These are phyloP conservation scores for Fragosphaeria purpurea DNA, from an alignment of 2,329 filamentous ascomycete species.

Conservation along the genomic window DNA sequence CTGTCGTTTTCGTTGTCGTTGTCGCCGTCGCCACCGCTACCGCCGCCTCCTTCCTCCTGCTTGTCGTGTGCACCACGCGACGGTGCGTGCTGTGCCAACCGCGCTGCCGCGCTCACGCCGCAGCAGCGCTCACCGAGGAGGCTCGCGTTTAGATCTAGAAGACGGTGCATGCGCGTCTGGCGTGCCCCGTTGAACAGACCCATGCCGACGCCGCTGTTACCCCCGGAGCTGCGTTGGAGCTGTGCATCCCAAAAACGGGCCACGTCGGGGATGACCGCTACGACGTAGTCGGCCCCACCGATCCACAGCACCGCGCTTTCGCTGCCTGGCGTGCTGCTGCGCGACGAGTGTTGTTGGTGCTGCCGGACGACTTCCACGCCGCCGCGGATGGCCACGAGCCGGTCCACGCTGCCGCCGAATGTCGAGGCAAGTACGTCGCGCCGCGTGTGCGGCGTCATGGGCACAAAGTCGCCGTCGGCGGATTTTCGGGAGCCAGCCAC, in stretches of 20 bases:
- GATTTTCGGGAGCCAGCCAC: conserved; percentile 24
- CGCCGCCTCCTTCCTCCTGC: neutral
- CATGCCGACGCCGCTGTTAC: conserved; percentile 29
- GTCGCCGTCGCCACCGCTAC: conserved; percentile 8
- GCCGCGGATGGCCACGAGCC: conserved; percentile 40
- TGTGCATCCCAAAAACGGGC: conserved; percentile 52
- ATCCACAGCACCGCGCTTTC: conserved; percentile 50
- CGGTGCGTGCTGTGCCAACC: conserved; percentile 15
- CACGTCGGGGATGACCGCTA: conserved; percentile 46
- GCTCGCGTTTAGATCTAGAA: conserved; percentile 42
- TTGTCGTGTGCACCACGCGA: neutral
- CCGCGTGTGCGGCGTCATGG: conserved; percentile 54
- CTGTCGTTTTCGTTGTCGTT: conserved; percentile 14
- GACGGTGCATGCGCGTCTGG: conserved; percentile 44
- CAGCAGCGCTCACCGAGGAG: conserved; percentile 48
- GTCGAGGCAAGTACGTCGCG: conserved; percentile 40
- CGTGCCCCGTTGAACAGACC: conserved; percentile 47
- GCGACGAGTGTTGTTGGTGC: conserved; percentile 31
- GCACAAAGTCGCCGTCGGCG: conserved; percentile 42
- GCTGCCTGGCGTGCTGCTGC: conserved; percentile 34
- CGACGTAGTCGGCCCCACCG: conserved; percentile 41
- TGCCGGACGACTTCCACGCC: conserved; percentile 41
- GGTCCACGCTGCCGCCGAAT: conserved; percentile 35
- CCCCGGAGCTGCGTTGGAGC: conserved; percentile 38
- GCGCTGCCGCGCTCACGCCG: conserved; percentile 37